These are phyloP conservation scores for Debaryomyces sp. DNA, from an alignment of 1,139 yeast genomes.

Conservation along the genomic window DNA sequence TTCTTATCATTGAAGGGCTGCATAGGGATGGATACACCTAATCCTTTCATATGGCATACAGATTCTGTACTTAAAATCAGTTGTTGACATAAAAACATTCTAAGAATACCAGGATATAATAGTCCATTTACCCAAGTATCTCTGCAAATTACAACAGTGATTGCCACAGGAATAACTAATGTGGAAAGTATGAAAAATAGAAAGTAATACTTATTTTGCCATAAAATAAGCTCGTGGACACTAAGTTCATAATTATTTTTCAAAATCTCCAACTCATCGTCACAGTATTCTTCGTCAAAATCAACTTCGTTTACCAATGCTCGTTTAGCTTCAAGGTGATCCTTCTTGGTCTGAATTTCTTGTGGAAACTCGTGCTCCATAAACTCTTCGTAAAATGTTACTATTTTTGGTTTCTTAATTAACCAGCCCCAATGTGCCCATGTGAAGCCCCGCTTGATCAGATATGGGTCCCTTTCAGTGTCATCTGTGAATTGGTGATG, in stretches of 20 bases:
- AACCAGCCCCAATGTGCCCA: constrained; percentile 73
- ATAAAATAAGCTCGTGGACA: constrained; percentile 40
- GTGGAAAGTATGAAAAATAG: constrained; percentile 48
- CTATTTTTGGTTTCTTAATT: constrained; percentile 51
- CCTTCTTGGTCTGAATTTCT: constrained; percentile 4
- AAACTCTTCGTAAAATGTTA: constrained; percentile 36
- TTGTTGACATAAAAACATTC: constrained; percentile 62
- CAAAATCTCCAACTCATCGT: constrained; percentile 28
- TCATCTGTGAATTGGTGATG: constrained; percentile 69
- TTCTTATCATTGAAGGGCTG: constrained; percentile 69
- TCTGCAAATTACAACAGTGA: constrained; percentile 39
- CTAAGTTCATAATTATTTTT: constrained; percentile 22
- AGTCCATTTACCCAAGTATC: constrained; percentile 59
- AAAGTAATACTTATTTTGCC: constrained; percentile 59
- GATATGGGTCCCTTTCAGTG: constrained; percentile 69
- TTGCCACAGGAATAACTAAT: constrained; percentile 48
- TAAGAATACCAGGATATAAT: constrained; percentile 61
- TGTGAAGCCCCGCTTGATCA: constrained; percentile 56
- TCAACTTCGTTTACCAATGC: constrained; percentile 10
- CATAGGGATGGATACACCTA: constrained; percentile 46
- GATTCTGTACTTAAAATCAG: constrained; percentile 59
- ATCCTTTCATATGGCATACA: constrained; percentile 52
- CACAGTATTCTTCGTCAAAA: constrained; percentile 28
- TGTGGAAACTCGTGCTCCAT: constrained; percentile 48
- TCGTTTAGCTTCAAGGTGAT: constrained; percentile 3